A percentile compares a stretch with the other conserved stretches of the same genome.
Conservation (phyloP, 805 yeast species). For the Hanseniaspora taiwanica region DNA sequence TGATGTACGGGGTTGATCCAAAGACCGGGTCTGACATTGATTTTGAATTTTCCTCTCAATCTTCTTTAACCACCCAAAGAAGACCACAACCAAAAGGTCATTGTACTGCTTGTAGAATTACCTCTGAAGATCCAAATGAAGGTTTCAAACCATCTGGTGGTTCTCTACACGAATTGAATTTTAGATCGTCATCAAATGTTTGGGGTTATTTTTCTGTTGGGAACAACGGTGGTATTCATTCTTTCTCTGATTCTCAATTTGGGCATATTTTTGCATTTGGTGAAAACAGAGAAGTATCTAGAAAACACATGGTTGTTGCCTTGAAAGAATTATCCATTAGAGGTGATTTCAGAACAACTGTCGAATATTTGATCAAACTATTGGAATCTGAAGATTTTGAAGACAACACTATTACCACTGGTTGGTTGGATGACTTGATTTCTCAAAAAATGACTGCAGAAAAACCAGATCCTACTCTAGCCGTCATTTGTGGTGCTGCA, state of each 20-base stretch:
- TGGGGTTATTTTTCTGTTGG: constrained; percentile 99
- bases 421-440: constrained; percentile 96
- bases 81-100: constrained; percentile 95
- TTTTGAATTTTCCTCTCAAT: constrained; percentile 69
- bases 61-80: constrained; percentile 67
- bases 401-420: constrained; percentile 92
- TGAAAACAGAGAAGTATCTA: constrained; percentile 93
- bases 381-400: constrained; percentile 95
- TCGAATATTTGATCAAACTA: constrained; percentile 88
- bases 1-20: constrained; percentile 91
- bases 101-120: constrained; percentile 97
- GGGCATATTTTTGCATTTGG: constrained; percentile 99
- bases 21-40: constrained; percentile 83
- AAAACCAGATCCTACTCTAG: constrained; percentile 83
- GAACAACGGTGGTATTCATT: constrained; percentile 92
- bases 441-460: constrained; percentile 90
- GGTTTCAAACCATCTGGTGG: constrained; percentile 99
- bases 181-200: constrained; percentile 92
- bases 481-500: constrained; percentile 95
- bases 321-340: constrained; percentile 90
- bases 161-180: constrained; percentile 87
- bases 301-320: constrained; percentile 98
- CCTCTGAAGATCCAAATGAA: constrained; percentile 98
- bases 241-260: constrained; percentile 95
- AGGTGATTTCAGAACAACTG: constrained; percentile 98